Evolutionary conservation across 1,139 yeast species (phyloP).

Genomic region (Blastobotrys arbuscula): DNA sequence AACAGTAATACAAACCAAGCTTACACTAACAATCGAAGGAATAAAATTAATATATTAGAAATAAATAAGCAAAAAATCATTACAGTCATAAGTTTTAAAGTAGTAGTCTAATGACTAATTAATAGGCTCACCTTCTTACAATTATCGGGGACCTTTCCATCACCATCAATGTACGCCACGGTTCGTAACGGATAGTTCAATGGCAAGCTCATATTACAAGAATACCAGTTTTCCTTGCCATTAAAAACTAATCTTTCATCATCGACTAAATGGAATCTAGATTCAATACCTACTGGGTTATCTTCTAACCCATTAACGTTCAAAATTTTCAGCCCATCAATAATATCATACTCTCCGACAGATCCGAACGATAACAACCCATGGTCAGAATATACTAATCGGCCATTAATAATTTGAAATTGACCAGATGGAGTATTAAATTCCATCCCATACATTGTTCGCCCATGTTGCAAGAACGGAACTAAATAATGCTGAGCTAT

Average conservation of each 20-base stretch:
- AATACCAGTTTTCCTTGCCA: not conserved
- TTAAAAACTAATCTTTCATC: not conserved
- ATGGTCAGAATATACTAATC: not conserved
- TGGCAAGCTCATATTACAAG: not conserved
- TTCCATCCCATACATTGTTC: slow-evolving; percentile 9
- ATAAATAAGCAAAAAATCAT: no score
- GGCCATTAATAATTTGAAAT: slow-evolving; percentile 2
- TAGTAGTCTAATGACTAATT: not conserved
- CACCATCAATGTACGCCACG: not conserved
- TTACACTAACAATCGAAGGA: no score
- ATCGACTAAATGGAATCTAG: not conserved
- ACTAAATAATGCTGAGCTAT: slow-evolving; percentile 1
- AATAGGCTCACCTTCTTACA: not conserved
- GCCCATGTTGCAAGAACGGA: slow-evolving; percentile 6
- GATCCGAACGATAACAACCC: slow-evolving; percentile 2
- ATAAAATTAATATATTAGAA: no score
- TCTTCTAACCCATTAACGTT: slow-evolving; percentile 5
- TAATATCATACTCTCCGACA: slow-evolving; percentile 1
- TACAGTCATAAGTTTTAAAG: no score
- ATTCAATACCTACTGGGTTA: slow-evolving; percentile 3
- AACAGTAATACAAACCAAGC: no score
- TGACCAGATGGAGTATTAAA: not conserved
- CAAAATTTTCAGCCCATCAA: slow-evolving; percentile 1
- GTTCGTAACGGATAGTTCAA: not conserved
- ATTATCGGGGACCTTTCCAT: not conserved